Base-by-base conservation (phyloP, 2,329 filamentous ascomycete species). In the Aspergillus neotritici region DNA sequence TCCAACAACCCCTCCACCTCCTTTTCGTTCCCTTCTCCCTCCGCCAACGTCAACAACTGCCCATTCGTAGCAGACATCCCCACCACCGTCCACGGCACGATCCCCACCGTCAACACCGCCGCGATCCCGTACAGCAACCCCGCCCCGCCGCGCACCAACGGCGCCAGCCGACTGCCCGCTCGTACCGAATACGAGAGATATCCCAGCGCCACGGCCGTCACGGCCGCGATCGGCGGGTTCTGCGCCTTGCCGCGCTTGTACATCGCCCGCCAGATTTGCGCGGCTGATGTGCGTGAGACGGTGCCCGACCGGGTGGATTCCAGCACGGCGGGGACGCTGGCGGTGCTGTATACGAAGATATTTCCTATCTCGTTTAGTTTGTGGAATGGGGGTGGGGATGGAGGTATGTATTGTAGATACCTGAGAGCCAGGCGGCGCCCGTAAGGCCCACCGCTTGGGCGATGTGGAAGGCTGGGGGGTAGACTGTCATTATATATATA, bases 21-120 rank as follows among this genome's bases (percentile, higher is more conserved):
- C 30, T 52, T 47, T 11, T 45, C 46, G 12, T 40, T 42, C 12
- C 46, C 45, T 6, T 34, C 40, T 4, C 34, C 32, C 10, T 43
- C 28, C 9, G 55, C 57, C 30, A 51, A 52, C n/a, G 49, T 52
- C 30, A 55, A 21, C 37, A 68, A 47, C 7, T 30, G 32, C 29
- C 47, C 48, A 47, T 66, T 67, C 16, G 59, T 60, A 11, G 44
- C 32, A 1, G 25, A 28, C 60, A 68, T 68, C 3, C 43, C 36
- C 3, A 45, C 32, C 0, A 61, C 2, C 11, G 65, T 68, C 40
- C 48, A 67, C 12, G 65, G 65, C 4, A 63, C 54, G 41, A 67
- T 64, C 1, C 53, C 50, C 8, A 64, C 1, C 7, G 57, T 59
- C 42, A 67, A 29, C 11, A 46, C 43, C 5, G 57, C 62, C 3